Evolutionary conservation across 148 eudicot species (phyloP), one percentile per base, ranked within the genome.

Genomic region (Rhododendron williamsianum): DNA sequence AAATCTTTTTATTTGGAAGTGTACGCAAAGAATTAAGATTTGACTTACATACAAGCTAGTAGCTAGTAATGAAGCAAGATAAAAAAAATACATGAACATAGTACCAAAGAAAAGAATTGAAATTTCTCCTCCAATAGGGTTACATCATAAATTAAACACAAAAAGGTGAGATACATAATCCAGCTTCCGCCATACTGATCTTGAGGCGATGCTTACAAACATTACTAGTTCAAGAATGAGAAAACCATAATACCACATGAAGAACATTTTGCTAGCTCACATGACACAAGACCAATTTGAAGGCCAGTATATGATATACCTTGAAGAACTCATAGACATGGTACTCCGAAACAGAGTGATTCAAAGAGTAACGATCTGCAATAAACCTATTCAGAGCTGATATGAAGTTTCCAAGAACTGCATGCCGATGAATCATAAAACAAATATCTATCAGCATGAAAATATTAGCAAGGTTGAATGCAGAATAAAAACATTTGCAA

Each of bases 371-470:
- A 5, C 92, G 95, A 86, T 93, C 98, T 19, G 93, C 92, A 81
- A 95, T 88, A 82, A 95, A 95, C 87, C 90, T 85, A 86, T 95
- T 95, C 52, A 95, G 88, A 80, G 98, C 97, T 23, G 98, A 94
- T 63, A 95, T 89, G 67, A 95, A 95, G 93, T 91, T 93, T 67
- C 97, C 98, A 49, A 95, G 95, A 87, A 95, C 98, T 95, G 95
- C 90, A 85, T 77, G 83, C 81, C 86, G 84, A 78, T 85, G 18
- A 76, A 80, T 83, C 81, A 86, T 18, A 54, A 54, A 84, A 27
- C 36, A 36, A 86, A 79, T 43, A 9, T 25, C 83, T 77, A 87
- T 72, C 78, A 85, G 81, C 84, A 35, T 0, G 82, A 85, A 33
- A 13, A 81, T 48, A 6, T 65, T 54, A 81, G 76, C 48, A 4